Conservation (phyloP, 225 moss, liverwort and hornwort species). For the Ulota crispa region DNA sequence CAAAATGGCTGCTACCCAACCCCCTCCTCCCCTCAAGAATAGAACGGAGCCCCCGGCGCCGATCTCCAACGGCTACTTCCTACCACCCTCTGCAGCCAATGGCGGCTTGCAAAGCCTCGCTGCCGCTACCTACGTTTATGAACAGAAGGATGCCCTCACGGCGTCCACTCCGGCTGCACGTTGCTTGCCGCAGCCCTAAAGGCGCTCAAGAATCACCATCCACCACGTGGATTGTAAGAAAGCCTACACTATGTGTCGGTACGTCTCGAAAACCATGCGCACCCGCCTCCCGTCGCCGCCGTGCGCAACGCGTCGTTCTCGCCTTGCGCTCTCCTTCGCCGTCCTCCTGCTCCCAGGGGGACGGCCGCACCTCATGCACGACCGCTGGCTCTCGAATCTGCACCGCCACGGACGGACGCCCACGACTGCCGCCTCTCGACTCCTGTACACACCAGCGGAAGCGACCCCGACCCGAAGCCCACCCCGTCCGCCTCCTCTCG, state of each 20-base stretch:
- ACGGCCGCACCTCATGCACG: constrained; percentile 6
- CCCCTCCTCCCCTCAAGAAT: constrained; percentile 1
- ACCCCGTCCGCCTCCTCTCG: background rate
- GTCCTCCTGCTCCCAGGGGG: background rate
- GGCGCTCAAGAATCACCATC: constrained; percentile 43
- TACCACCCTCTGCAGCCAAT: constrained; percentile 26
- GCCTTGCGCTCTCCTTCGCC: constrained; percentile 15
- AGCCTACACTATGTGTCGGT: constrained; percentile 17
- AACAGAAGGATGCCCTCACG: constrained; percentile 31
- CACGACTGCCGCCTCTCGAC: background rate
- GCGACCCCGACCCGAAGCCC: background rate
- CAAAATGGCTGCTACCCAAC: constrained; percentile 24
- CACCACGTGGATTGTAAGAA: constrained; percentile 30
- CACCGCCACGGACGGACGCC: constrained; percentile 16
- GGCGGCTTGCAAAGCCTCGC: constrained; percentile 28
- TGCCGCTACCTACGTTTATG: constrained; percentile 39
- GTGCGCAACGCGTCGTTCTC: background rate
- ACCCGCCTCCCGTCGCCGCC: background rate
- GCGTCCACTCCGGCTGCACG: constrained; percentile 3
- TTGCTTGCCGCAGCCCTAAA: constrained; percentile 34
- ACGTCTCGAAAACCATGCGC: constrained; percentile 16
- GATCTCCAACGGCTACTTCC: constrained; percentile 22
- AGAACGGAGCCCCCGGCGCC: constrained; percentile 13
- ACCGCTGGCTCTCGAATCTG: background rate
- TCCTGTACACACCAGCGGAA: constrained; percentile 20